Conservation (phyloP, 495 filamentous ascomycete genomes). For the Stereocaulon alpinum region DNA sequence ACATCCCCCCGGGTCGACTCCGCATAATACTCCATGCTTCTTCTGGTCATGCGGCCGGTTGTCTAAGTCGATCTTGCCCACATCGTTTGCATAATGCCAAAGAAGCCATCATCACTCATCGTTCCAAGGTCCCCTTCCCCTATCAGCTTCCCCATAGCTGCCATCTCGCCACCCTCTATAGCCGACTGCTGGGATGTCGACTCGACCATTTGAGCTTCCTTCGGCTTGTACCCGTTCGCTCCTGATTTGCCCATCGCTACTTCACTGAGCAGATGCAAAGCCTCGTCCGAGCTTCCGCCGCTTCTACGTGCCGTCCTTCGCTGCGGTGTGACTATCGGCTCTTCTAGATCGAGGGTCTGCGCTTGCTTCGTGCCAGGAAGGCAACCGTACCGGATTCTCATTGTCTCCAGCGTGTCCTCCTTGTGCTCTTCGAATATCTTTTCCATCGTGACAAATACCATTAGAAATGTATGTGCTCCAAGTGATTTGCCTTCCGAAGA, state of each 20-base stretch:
- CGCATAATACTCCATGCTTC: no score
- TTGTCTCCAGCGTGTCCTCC: background rate
- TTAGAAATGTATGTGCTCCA: slow-evolving; percentile 64
- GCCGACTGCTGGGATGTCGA: slow-evolving; percentile 25
- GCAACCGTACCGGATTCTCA: slow-evolving; percentile 3
- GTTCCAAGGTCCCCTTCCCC: slow-evolving; percentile 23
- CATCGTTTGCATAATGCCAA: slow-evolving; percentile 16
- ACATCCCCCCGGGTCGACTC: no score
- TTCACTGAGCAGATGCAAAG: slow-evolving; percentile 54
- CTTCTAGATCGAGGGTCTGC: slow-evolving; percentile 12
- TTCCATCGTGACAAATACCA: slow-evolving; percentile 63
- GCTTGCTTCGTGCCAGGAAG: slow-evolving; percentile 6
- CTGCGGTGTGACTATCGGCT: slow-evolving; percentile 4
- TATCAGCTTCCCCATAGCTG: slow-evolving; percentile 40
- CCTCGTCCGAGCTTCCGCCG: slow-evolving; percentile 14
- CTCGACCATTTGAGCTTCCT: slow-evolving; percentile 24
- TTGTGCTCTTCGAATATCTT: slow-evolving; percentile 49
- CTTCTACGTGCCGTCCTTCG: slow-evolving; percentile 2
- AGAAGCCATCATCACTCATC: slow-evolving; percentile 13
- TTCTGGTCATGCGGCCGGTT: no score
- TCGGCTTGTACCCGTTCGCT: slow-evolving; percentile 14
- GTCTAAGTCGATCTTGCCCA: slow-evolving; percentile 1
- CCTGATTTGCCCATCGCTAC: slow-evolving; percentile 49
- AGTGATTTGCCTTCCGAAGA: slow-evolving; percentile 54
- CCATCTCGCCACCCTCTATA: slow-evolving; percentile 23